Evolutionary conservation across 257 asterid species (phyloP).

Genomic region (Henckelia pumila): DNA sequence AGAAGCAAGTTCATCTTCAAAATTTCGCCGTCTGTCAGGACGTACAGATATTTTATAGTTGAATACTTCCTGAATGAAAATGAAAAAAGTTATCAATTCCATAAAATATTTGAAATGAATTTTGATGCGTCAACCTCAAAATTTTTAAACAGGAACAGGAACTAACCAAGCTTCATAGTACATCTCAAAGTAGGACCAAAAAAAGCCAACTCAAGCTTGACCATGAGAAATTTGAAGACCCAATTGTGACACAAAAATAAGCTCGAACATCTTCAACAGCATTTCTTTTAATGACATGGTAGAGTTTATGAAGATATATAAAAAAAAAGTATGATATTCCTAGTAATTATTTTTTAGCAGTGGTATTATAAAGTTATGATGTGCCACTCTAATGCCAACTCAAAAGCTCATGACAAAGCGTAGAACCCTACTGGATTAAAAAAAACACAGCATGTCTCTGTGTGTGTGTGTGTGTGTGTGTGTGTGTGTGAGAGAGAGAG

Average conservation of each 20-base stretch:
- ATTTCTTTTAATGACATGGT: conserved; percentile 7
- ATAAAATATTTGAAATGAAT: not conserved
- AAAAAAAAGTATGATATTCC: too few species aligned
- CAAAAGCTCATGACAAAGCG: not conserved
- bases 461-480: not conserved
- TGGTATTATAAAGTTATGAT: conserved; percentile 3
- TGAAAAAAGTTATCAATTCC: conserved; percentile 12
- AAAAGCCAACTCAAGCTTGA: conserved; percentile 14
- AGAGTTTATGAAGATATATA: not conserved
- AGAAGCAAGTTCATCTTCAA: conserved; percentile 85
- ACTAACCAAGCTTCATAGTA: conserved; percentile 5
- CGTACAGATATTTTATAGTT: conserved; percentile 97
- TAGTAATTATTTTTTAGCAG: conserved; percentile 6
- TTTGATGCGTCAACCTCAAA: not conserved
- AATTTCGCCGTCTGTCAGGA: conserved; percentile 93
- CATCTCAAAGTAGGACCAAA: not conserved
- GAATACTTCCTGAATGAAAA: conserved; percentile 73
- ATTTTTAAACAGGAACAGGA: conserved; percentile 7
- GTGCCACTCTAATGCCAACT: conserved; percentile 13
- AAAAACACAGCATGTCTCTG: not conserved
- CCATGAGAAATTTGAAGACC: not conserved
- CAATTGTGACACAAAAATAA: conserved; percentile 4
- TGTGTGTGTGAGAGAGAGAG: conserved; percentile 6
- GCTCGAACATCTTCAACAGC: conserved; percentile 9
- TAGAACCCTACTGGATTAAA: conserved; percentile 9